phyloP scores from a whole-genome alignment of 1,284 basidiomycete genomes.

The Flammula alnicola region DNA sequence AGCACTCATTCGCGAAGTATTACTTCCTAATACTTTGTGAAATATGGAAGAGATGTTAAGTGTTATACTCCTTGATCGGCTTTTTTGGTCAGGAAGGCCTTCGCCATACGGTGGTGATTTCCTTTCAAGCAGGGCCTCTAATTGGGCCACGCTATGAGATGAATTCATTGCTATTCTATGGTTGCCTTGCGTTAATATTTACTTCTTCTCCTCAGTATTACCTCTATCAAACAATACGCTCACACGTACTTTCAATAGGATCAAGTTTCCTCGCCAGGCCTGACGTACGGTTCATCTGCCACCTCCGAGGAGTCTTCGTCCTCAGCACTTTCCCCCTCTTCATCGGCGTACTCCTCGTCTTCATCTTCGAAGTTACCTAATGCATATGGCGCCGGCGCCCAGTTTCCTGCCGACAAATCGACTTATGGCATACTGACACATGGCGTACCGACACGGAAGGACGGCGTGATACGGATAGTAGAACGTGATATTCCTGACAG shows the following conservation, averaged over 20 bases:
- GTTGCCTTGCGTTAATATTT: too few species aligned
- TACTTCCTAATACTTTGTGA: too few species aligned
- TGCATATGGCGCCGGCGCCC: slow-evolving; percentile 12
- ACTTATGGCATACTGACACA: background rate
- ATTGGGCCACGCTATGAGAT: too few species aligned
- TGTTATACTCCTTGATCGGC: too few species aligned
- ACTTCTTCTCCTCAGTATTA: too few species aligned
- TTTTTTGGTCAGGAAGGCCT: too few species aligned
- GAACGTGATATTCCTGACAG: slow-evolving; percentile 1
- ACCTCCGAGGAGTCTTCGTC: slow-evolving; percentile 36
- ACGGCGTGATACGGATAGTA: background rate
- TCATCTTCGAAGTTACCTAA: slow-evolving; percentile 9
- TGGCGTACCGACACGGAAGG: background rate
- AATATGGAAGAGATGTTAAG: too few species aligned
- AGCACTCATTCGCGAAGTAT: too few species aligned
- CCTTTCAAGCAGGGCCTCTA: too few species aligned
- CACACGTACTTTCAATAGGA: slow-evolving; percentile 19
- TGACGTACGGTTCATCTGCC: slow-evolving; percentile 35
- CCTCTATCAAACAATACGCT: too few species aligned
- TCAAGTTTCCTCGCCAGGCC: slow-evolving; percentile 29
- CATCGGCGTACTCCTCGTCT: slow-evolving; percentile 16
- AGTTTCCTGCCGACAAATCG: slow-evolving; percentile 1
- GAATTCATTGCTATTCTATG: too few species aligned
- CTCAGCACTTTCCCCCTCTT: slow-evolving; percentile 24
- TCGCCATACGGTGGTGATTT: too few species aligned